These are phyloP conservation scores for Colletotrichum scovillei DNA, from an alignment of 2,329 filamentous ascomycete genomes.

Conservation along the genomic window DNA sequence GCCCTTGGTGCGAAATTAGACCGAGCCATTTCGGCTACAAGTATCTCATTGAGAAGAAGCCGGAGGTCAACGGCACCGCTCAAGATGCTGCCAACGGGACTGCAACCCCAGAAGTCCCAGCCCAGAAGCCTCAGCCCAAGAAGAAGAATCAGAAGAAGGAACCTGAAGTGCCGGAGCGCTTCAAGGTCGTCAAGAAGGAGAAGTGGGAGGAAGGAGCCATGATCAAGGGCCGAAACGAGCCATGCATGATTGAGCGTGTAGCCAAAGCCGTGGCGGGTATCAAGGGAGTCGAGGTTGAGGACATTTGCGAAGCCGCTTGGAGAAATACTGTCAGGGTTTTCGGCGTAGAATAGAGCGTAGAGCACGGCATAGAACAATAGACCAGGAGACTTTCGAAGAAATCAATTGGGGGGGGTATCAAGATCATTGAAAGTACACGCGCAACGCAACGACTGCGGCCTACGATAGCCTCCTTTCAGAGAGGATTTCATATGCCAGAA, in stretches of 20 bases:
- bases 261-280: slow-evolving; percentile 90
- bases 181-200: slow-evolving; percentile 93
- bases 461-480: background rate
- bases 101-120: slow-evolving; percentile 26
- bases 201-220: slow-evolving; percentile 89
- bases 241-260: slow-evolving; percentile 85
- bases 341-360: slow-evolving; percentile 66
- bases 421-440: background rate
- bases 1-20: slow-evolving; percentile 96
- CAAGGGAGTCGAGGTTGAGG: slow-evolving; percentile 82
- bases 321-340: slow-evolving; percentile 85
- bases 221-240: slow-evolving; percentile 96
- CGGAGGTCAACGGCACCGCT: slow-evolving; percentile 40
- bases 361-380: slow-evolving; percentile 67
- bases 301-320: slow-evolving; percentile 90
- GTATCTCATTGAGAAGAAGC: slow-evolving; percentile 64
- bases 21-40: slow-evolving; percentile 88
- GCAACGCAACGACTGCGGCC: background rate
- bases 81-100: slow-evolving; percentile 23
- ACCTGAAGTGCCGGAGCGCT: slow-evolving; percentile 76
- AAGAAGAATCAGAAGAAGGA: slow-evolving; percentile 69
- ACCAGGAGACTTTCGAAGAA: slow-evolving; percentile 32
- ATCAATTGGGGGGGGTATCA: slow-evolving; percentile 25
- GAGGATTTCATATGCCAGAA: slow-evolving; percentile 57
- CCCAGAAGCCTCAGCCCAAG: slow-evolving; percentile 45